Base-by-base conservation (phyloP, 768 basidiomycete species). In the Hericium alpestre region DNA sequence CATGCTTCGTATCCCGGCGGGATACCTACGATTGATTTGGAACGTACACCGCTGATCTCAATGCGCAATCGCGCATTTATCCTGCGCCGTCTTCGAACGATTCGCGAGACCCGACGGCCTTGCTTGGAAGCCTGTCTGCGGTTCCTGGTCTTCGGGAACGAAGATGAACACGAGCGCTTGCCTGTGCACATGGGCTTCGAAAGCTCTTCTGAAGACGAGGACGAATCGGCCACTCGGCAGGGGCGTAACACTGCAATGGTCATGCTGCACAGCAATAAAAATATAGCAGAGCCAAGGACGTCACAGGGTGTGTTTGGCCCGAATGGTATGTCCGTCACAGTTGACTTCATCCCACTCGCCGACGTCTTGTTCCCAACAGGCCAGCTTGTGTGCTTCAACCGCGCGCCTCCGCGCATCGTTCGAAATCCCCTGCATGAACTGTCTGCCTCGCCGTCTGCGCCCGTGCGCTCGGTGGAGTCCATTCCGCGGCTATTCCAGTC, bases 251-350 rank as follows among this genome's bases (percentile, higher is more conserved):
- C 76, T 11, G 77, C 81, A 0, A 75, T 81, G 38, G 74, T 81
- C 0, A 62, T 86, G 1, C 63, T 87, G 59, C 74, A 83, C 52
- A 81, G 76, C 52, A 78, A 83, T 62, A 88, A 90, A 70, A 91
- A 91, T 66, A 68, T 92, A 6, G 85, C 87, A 0, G 90, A 93
- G 67, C 86, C 91, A 1, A 74, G 89, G 59, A 90, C 88, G 0
- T 91, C 89, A 1, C 92, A 93, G 64, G 93, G 90, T 2, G 79
- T 84, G 0, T 95, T 94, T 73, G 89, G 92, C 1, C 88, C 89
- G 0, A 90, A 91, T 65, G 93, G 93, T 91, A 58, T 23, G 3
- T 46, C 49, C 75, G 41, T 39, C 18, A 10, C 32, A 32, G 7
- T 25, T 4, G 41, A 46, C 25, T 46, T 41, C 18, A 39, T 51